Percentiles rank a stretch among this genome's conserved stretches.
phyloP scores from a whole-genome alignment of 345 rosid genomes.

The Citrus reticulata region DNA sequence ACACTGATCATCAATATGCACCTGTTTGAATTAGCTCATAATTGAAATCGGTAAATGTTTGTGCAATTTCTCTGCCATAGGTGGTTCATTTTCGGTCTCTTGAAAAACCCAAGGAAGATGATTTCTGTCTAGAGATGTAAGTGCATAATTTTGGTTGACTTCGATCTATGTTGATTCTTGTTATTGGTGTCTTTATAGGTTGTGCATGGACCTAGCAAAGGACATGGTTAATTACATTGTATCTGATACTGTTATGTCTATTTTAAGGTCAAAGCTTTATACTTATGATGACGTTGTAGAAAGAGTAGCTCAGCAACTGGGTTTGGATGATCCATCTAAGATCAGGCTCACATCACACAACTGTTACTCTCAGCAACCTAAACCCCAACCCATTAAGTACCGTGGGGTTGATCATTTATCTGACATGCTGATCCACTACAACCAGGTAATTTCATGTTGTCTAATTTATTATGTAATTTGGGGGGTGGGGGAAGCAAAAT shows the following conservation, averaged over 20 bases:
- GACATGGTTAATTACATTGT: not conserved
- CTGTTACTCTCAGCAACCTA: slow-evolving; percentile 74
- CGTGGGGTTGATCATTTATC: slow-evolving; percentile 72
- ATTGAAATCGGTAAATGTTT: not conserved
- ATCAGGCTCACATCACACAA: slow-evolving; percentile 74
- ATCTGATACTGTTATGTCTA: slow-evolving; percentile 9
- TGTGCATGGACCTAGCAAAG: not conserved
- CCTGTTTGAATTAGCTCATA: not conserved
- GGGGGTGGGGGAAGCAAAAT: not conserved
- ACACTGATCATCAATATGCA: not conserved
- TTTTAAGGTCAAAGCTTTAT: slow-evolving; percentile 77
- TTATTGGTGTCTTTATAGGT: not conserved
- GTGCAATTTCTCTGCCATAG: slow-evolving; percentile 36
- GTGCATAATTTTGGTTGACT: slow-evolving; percentile 21
- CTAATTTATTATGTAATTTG: not conserved
- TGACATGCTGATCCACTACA: slow-evolving; percentile 89
- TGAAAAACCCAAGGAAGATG: slow-evolving; percentile 88
- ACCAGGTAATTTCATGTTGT: slow-evolving; percentile 52
- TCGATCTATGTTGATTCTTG: not conserved
- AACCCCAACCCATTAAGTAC: slow-evolving; percentile 71
- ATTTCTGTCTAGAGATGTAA: slow-evolving; percentile 90
- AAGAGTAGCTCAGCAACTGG: slow-evolving; percentile 57
- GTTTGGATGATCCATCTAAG: slow-evolving; percentile 69
- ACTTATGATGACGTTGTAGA: slow-evolving; percentile 94
- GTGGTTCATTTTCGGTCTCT: slow-evolving; percentile 83